Base-by-base conservation (phyloP, 169 alveolate species). In the Eimeria acervulina region DNA sequence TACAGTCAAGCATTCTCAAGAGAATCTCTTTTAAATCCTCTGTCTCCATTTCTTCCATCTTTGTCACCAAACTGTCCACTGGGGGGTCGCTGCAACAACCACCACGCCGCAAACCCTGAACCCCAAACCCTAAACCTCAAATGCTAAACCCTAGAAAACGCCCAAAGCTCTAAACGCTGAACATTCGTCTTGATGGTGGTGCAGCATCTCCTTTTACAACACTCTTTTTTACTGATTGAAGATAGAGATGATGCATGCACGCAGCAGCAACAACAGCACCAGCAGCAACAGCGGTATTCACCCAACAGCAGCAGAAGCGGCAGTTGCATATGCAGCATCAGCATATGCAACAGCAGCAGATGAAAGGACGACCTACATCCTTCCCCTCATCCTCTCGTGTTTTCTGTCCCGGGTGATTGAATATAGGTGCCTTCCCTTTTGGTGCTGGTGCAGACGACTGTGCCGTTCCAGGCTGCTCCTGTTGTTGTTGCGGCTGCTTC, bases 401-500 rank as follows among this genome's bases (percentile, higher is more conserved):
- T 38, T 72, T 31, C 83, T 31, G 52, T 72, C 13, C 36, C 51
- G 26, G 7, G 12, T 31, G 19, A 15, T 38, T 72, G 52, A 72
- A 72, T 33, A 28, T 47, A 31, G 12, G 44, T 6, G 51, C 51
- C 74, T 23, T 26, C 74, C 26, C 6, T 72, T 31, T 38, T 5
- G 26, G 28, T 38, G 83, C 51, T 72, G 83, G 12, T 72, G 83
- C 51, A 31, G 31, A 19, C n/a, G 83, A 0, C 83, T 31, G 52
- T 31, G 83, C 83, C 28, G 83, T n/a, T 36, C 31, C 51, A 26
- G 31, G 52, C 83, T 72, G 83, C 83, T 33, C 7, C 83, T 31
- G n/a, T 23, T 72, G 51, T 51, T 72, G 0, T 51, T 36, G 83
- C 83, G 31, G 83, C 83, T 72, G 83, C 83, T 72, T 23, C 83